phyloP scores from a whole-genome alignment of 495 filamentous ascomycete genomes.

The Acidiella bohemica region DNA sequence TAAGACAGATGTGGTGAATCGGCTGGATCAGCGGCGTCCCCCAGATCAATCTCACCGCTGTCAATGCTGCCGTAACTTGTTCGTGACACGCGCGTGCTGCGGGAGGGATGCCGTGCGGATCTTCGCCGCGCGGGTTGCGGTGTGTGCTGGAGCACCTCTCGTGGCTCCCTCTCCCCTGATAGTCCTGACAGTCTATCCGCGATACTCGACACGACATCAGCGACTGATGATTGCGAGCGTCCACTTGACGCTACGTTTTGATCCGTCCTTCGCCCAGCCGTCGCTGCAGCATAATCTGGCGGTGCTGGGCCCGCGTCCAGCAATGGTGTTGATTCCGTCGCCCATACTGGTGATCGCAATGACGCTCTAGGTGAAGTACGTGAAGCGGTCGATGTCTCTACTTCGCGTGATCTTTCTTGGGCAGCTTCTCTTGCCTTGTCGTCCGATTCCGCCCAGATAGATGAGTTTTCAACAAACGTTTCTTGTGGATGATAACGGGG shows the following conservation, averaged over 20 bases:
- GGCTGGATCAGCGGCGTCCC: not conserved
- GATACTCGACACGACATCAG: no score
- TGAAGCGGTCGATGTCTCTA: not conserved
- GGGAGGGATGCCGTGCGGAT: not conserved
- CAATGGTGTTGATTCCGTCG: not conserved
- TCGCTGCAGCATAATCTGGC: conserved; percentile 11
- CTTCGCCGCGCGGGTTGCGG: not conserved
- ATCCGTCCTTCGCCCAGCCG: not conserved
- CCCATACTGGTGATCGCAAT: conserved; percentile 3
- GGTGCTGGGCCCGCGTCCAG: conserved; percentile 7
- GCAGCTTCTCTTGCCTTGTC: conserved; percentile 11
- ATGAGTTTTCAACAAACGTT: conserved; percentile 6
- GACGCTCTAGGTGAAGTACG: conserved; percentile 1
- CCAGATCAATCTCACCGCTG: not conserved
- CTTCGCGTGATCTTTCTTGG: not conserved
- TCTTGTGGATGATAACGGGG: conserved; percentile 6
- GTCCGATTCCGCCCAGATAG: conserved; percentile 6
- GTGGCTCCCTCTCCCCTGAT: no score
- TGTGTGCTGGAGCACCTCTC: no score
- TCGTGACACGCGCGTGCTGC: no score
- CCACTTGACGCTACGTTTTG: not conserved
- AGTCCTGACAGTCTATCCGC: no score
- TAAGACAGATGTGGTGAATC: no score
- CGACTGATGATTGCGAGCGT: not conserved
- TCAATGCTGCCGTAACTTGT: conserved; percentile 2